phyloP scores from a whole-genome alignment of 2,329 filamentous ascomycete species.

The Cordyceps cicadae region DNA sequence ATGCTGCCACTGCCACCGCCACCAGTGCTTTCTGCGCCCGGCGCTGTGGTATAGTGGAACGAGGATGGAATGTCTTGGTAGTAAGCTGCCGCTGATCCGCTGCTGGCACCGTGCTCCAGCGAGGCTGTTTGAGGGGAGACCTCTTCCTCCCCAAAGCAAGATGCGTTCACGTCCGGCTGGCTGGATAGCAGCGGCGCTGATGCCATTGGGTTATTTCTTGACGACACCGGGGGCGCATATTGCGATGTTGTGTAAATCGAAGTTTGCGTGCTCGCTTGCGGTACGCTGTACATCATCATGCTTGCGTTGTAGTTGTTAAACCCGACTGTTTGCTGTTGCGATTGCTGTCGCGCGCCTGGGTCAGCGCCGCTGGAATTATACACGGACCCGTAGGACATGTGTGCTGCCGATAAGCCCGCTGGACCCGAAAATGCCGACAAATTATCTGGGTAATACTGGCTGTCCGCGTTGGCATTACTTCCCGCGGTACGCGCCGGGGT shows the following conservation, averaged over 20 bases:
- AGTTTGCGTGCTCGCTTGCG: slow-evolving; percentile 51
- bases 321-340: slow-evolving; percentile 34
- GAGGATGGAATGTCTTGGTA: slow-evolving; percentile 33
- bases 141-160: neutral
- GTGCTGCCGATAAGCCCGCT: slow-evolving; percentile 46
- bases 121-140: neutral
- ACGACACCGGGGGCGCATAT: neutral
- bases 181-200: neutral
- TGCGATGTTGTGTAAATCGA: slow-evolving; percentile 69
- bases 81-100: slow-evolving; percentile 38
- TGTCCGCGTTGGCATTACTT: slow-evolving; percentile 46
- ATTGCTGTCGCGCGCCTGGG: slow-evolving; percentile 38
- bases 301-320: slow-evolving; percentile 53
- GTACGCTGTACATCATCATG: slow-evolving; percentile 73
- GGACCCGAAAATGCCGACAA: slow-evolving; percentile 41
- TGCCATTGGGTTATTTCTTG: neutral
- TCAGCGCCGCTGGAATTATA: slow-evolving; percentile 47
- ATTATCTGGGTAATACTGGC: slow-evolving; percentile 51
- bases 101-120: neutral
- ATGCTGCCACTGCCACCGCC: neutral
- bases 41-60: neutral
- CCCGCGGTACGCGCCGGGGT: slow-evolving; percentile 43
- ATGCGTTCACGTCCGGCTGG: neutral
- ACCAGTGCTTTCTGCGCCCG: neutral
- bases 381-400: slow-evolving; percentile 53